Evolutionary conservation across 441 rosid genomes (phyloP), one percentile per base, ranked within the genome.

Genomic region (Eruca vesicaria): DNA sequence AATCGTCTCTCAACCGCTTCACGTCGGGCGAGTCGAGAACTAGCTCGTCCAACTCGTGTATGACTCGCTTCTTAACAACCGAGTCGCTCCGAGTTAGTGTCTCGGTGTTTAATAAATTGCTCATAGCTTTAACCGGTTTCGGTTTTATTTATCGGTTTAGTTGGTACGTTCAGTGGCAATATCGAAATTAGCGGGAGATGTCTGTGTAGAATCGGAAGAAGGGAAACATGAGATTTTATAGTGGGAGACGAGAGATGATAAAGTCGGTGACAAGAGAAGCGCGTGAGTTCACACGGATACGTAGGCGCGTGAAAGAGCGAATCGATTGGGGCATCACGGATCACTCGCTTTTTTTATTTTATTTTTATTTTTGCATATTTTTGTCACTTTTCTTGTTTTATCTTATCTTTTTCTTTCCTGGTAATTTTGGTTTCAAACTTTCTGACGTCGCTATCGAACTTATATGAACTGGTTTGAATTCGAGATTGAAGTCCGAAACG

Each of bases 1-100:
- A 84, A 61, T 89, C 91, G 9, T 93, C 93, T 66, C 85, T 82
- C 18, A 93, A 70, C 75, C 83, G 76, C 85, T 89, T 93, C 19
- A 83, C 89, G 70, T 80, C 89, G 0, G 86, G 84, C 50, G 78
- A 73, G 69, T 80, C 86, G 1, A 78, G 9, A 15, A 36, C 83
- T 26, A 67, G 31, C 58, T 84, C 90, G 61, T 43, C 80, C 9
- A 77, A 75, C 21, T 78, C 84, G 63, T 66, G 81, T 41, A 93
- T 81, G 58, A 26, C 75, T 72, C 95, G 88, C 71, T 88, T 93
- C 76, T 85, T 85, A 58, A 21, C 38, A 9, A 15, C 50, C 15
- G 73, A 66, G 59, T 77, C 80, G 28, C 21, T 5, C 63, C 72
- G 36, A 26, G 72, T 65, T 50, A 43, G 56, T 10, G 35, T 71